Evolutionary conservation across 179 eudicot genomes (phyloP), one percentile per base, ranked within the genome.

Genomic region (Heliamphora pulchella): DNA sequence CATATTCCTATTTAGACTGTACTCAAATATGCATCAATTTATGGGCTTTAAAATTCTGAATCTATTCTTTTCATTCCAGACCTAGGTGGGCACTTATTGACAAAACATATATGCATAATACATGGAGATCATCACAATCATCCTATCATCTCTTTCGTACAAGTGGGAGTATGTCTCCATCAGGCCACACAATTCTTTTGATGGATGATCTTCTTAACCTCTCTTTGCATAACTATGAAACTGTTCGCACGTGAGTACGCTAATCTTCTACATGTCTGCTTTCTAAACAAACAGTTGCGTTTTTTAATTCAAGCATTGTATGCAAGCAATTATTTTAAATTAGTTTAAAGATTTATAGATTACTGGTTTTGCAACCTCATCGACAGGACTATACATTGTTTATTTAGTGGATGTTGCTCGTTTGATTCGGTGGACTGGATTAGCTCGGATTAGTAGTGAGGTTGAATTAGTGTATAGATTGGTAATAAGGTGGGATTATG

Each of bases 51-150:
- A 46, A 58, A 44, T 66, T 78, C 46, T 59, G 44, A 47, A 22
- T 67, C 8, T 73, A 4, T 80, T 61, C n/a, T 78, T 82, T 82
- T 55, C 31, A 50, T 76, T 79, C 18, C 88, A 96, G 99, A 91
- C 99, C 99, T 57, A 71, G 91, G 80, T 96, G 99, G 99, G 94
- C 97, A 69, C 92, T 90, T 82, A 87, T 90, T 85, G 99, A 96
- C 89, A 96, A 92, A 89, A 88, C 97, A 78, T 90, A 92, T 83
- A 91, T 96, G 99, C 99, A 94, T 83, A 87, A 80, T 82, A 96
- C 96, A 6, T 94, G 98, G 99, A 90, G 99, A 86, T 85, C 97
- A 71, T 96, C 99, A 76, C 99, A 96, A 69, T 89, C 98, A 86
- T 87, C 97, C 68, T 96, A 89, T 85, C 98, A 96, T 89, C 87